phyloP scores from a whole-genome alignment of 108 stramenopile species.

The Nitzschia palea region DNA sequence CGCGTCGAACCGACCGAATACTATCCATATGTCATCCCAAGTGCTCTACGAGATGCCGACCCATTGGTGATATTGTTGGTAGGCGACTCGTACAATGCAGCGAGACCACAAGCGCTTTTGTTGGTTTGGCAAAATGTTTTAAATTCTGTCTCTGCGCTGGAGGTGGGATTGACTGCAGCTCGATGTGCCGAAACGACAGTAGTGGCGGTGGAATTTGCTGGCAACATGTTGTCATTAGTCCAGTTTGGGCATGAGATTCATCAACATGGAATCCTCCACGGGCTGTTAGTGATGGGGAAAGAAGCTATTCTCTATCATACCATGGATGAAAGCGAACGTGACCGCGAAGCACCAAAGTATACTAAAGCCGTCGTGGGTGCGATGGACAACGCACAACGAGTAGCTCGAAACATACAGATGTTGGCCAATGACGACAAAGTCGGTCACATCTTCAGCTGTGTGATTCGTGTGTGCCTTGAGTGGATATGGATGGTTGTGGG shows the following conservation, averaged over 20 bases:
- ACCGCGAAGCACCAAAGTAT: constrained; percentile 12
- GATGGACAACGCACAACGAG: constrained; percentile 23
- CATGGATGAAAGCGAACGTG: background rate
- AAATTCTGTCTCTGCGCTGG: constrained; percentile 36
- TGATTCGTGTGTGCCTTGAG: background rate
- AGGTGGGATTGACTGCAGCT: constrained; percentile 43
- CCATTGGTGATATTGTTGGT: constrained; percentile 42
- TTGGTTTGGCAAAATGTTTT: constrained; percentile 45
- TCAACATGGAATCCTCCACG: constrained; percentile 35
- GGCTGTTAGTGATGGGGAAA: constrained; percentile 19
- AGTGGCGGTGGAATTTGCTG: constrained; percentile 43
- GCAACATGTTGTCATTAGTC: constrained; percentile 36
- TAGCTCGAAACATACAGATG: constrained; percentile 26
- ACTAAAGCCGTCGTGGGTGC: constrained; percentile 33
- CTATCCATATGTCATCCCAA: constrained; percentile 10
- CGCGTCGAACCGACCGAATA: background rate
- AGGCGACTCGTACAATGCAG: constrained; percentile 17
- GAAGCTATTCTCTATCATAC: constrained; percentile 21
- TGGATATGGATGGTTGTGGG: constrained; percentile 35
- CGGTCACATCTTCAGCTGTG: constrained; percentile 9
- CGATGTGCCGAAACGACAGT: constrained; percentile 45
- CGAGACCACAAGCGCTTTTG: constrained; percentile 20
- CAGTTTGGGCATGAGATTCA: constrained; percentile 35
- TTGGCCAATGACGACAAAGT: constrained; percentile 30
- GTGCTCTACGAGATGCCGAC: constrained; percentile 11